phyloP scores from a whole-genome alignment of 2,329 filamentous ascomycete genomes.

The Harringtonia aguacate region DNA sequence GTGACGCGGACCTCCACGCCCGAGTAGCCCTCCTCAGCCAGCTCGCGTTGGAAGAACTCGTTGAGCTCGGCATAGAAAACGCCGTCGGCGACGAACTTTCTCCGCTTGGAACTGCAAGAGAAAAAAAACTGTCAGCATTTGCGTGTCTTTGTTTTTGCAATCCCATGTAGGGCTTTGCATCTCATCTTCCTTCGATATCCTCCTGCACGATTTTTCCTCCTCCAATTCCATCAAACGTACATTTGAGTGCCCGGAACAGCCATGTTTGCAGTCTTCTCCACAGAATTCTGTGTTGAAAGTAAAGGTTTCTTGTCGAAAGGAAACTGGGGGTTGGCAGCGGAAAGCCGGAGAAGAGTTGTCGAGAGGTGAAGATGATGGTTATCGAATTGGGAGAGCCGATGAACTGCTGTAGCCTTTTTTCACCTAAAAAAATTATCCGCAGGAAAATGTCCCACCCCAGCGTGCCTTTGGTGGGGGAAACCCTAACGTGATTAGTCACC shows the following conservation, averaged over 20 bases:
- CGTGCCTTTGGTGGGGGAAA: conserved; percentile 10
- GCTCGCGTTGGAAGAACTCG: conserved; percentile 99
- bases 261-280: conserved; percentile 31
- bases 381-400: conserved; percentile 1
- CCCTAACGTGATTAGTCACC: conserved; percentile 14
- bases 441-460: conserved; percentile 2
- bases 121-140: background rate
- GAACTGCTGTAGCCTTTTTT: conserved; percentile 1
- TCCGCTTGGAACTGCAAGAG: conserved; percentile 66
- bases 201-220: background rate
- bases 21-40: conserved; percentile 99
- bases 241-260: conserved; percentile 52
- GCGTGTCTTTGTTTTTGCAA: background rate
- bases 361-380: background rate
- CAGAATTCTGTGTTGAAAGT: background rate
- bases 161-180: background rate
- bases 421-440: conserved; percentile 1
- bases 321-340: background rate
- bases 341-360: background rate
- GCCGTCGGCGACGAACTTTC: conserved; percentile 95
- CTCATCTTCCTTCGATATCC: background rate
- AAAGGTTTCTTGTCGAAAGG: background rate
- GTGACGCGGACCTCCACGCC: conserved; percentile 99
- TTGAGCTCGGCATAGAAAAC: conserved; percentile 99
- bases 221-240: conserved; percentile 31